Base-by-base conservation (phyloP, 129 eudicot species). In the Flaveria brownii region DNA sequence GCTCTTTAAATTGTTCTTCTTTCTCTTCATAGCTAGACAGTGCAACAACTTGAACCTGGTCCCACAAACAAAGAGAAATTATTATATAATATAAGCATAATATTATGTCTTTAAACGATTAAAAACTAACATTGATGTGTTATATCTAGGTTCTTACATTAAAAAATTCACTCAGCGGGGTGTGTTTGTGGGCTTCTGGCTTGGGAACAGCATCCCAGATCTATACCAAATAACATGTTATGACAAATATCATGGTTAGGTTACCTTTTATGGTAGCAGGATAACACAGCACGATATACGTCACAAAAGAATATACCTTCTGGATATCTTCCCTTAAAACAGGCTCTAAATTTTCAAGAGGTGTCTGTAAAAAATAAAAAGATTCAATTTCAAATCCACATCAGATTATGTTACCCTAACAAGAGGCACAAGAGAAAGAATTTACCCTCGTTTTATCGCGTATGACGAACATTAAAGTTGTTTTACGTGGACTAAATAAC, bases 161-260 rank as follows among this genome's bases (percentile, higher is more conserved):
- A 69, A 95, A 95, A 89, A 95, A 95, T 39, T 91, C 99, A 77
- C 99, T 89, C 65, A 95, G 67, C 14, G 99, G 97, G 64, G 99
- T 95, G 57, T 87, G 91, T 77, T 86, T 91, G 92, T 91, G 97
- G 62, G 94, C 99, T 82, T 89, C 92, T 72, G 99, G 99, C 83
- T 94, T 94, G 41, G 99, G 97, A 83, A 94, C 99, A 11, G 93
- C 81, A 83, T 91, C 99, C 99, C 99, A 94, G 77, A 94, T 94
- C 99, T 94, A 70, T 60, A 62, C 10, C 60, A 80, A 49, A 65
- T 43, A 74, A 57, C 52, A 66, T 54, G 57, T 54, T 9, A 54
- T 52, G 68, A 54, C 9, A 55, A 74, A 49, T 74, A 52, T 0
- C 56, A 25, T 5, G 18, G 45, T 26, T 45, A 28, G 51, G 43